Base-by-base conservation (phyloP, 1,284 basidiomycete species). In the Sutorius eximius region DNA sequence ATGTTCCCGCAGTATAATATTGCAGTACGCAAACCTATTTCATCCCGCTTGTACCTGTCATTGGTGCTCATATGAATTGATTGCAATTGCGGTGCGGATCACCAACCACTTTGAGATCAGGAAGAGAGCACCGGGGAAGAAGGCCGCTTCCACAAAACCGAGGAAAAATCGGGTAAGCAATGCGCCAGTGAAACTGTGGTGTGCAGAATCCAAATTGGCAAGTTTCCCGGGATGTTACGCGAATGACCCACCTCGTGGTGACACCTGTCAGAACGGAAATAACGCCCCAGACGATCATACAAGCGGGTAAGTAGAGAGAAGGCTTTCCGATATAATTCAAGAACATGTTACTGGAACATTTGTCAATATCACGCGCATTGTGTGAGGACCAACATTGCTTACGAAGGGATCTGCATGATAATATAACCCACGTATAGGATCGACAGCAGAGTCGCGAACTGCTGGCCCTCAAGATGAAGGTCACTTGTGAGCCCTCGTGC, bases 101-200 rank as follows among this genome's bases (percentile, higher is more conserved):
- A 81, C 87, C 69, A 84, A 89, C 87, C 87, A 90, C 69, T 86
- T 89, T 0, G 87, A 87, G 18, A 92, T 75, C 16, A 91, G 73
- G 70, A 87, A 87, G 71, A 83, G 63, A 18, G 77, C 78, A 41
- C 87, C 88, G 48, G 89, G 87, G 65, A 88, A 89, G 72, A 90
- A 90, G 0, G 87, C 86, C 0, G 86, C 85, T 68, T 89, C 85
- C 20, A 84, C 68, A 52, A 72, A 73, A 29, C 85, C 87, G 30
- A 92, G 80, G 71, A 91, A 85, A 69, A 92, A 89, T n/a, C 90
- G 80, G 0, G 85, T 86, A 41, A 86, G 74, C 11, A 92, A 75
- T 0, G 82, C 86, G n/a, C 86, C 82, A 24, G 76, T 73, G 63
- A 87, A 93, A 69, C 83, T 88, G 36, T 36, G 32, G 27, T 43